Evolutionary conservation across 306 rosid species (phyloP), one percentile per base, ranked within the genome.

Genomic region (Citrullus mucosospermus): DNA sequence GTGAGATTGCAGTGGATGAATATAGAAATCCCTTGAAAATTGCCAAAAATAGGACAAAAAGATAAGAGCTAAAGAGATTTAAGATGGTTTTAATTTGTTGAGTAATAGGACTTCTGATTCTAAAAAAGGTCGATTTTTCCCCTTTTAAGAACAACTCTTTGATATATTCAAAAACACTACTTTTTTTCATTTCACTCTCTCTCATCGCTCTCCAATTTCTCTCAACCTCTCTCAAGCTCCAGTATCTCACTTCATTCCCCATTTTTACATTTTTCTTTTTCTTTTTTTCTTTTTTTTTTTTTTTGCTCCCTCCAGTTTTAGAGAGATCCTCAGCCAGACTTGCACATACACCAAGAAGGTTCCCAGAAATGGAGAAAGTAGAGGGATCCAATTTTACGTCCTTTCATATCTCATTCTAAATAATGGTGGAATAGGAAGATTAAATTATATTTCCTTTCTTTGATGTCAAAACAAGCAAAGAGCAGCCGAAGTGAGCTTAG

Each of bases 311-410:
- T 60, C 95, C 88, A 15, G 90, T 82, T 76, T 87, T 87, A 17
- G 93, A 87, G 66, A 90, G 70, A 62, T 85, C 91, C 87, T 89
- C 93, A 5, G 97, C 94, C 96, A 91, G 79, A 51, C 82, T 82
- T 43, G 97, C 88, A 85, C 92, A 91, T 76, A 92, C 88, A 58
- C 84, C 81, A 65, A 89, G 89, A 61, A 93, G 94, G 83, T 53
- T 90, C 92, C 96, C 87, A 76, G 61, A 78, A 77, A 57, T 8
- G 28, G 79, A 69, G 43, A 67, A 55, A 20, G 77, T 8, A 25
- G 38, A 22, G 25, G 75, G 53, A 44, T 68, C 10, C 13, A 25
- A 50, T 32, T 18, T 18, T 4, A 69, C 3, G 17, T 67, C 18
- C 75, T 25, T 9, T 1, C 34, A 22, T 28, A 28, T 61, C 39